Evolutionary conservation across 768 basidiomycete genomes (phyloP).

Genomic region (Lentinula aciculospora): DNA sequence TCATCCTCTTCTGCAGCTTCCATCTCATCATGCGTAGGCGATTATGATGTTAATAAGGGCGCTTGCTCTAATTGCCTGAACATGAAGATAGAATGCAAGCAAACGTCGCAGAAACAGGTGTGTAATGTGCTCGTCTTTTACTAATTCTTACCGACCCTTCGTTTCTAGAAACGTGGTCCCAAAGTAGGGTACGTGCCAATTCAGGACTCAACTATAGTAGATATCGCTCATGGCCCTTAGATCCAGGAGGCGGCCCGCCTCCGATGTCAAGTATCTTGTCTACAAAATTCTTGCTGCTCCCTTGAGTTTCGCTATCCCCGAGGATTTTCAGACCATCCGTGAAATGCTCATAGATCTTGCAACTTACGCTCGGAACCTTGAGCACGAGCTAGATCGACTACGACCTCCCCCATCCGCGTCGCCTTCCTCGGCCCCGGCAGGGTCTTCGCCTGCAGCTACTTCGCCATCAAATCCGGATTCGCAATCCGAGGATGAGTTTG

Average conservation of each 20-base stretch:
- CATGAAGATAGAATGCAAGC: neutral
- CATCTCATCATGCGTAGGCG: neutral
- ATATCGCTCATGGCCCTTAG: neutral
- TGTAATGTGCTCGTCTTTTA: neutral
- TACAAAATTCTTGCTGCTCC: slow-evolving; percentile 2
- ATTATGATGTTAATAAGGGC: neutral
- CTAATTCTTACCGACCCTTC: neutral
- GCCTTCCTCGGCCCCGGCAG: neutral
- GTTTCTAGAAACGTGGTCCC: neutral
- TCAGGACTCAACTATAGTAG: neutral
- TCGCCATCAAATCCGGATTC: neutral
- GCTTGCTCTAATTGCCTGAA: neutral
- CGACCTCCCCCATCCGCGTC: neutral
- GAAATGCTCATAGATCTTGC: neutral
- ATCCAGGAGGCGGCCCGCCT: neutral
- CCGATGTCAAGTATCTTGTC: neutral
- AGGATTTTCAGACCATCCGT: neutral
- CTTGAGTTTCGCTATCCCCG: neutral
- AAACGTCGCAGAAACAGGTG: neutral
- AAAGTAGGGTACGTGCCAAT: neutral
- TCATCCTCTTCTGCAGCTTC: neutral
- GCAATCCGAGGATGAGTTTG: neutral
- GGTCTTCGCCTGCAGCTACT: neutral
- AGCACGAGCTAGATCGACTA: neutral
- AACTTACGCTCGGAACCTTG: neutral